Percentiles rank a stretch among this genome's conserved stretches.
These are phyloP conservation scores for Lindgomyces ingoldianus DNA, from an alignment of 495 filamentous ascomycete genomes.

Conservation along the genomic window DNA sequence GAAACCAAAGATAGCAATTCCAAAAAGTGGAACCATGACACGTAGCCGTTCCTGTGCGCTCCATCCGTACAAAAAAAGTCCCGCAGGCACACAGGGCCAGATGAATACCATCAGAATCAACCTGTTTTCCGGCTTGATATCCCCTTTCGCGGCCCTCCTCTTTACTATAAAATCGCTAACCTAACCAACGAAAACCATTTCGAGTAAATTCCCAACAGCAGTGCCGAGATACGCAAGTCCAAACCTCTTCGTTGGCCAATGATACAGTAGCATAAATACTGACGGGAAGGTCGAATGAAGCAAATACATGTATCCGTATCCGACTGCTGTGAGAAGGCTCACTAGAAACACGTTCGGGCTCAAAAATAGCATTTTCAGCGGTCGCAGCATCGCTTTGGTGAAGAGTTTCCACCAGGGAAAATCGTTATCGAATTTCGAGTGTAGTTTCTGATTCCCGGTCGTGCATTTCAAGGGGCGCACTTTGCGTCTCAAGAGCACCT, in stretches of 20 bases:
- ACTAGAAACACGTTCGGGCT: not conserved
- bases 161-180: not conserved
- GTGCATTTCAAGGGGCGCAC: not conserved
- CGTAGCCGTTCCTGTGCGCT: not conserved
- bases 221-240: not conserved
- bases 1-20: not conserved
- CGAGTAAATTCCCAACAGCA: not conserved
- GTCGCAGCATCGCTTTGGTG: not conserved
- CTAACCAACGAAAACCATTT: not conserved
- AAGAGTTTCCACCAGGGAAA: not conserved
- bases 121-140: constrained; percentile 3
- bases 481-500: not conserved
- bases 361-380: constrained; percentile 4
- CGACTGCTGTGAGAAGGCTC: not conserved
- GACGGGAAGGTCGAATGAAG: constrained; percentile 2
- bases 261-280: not conserved
- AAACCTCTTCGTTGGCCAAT: not conserved
- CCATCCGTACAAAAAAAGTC: constrained; percentile 9
- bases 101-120: constrained; percentile 3
- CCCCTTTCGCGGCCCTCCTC: not conserved
- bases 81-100: not conserved
- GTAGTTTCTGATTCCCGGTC: not conserved
- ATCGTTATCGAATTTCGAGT: not conserved
- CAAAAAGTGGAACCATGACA: not conserved
- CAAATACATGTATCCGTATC: constrained; percentile 6